These are phyloP conservation scores for Phialemonium atrogriseum DNA, from an alignment of 2,329 filamentous ascomycete genomes.

Conservation along the genomic window DNA sequence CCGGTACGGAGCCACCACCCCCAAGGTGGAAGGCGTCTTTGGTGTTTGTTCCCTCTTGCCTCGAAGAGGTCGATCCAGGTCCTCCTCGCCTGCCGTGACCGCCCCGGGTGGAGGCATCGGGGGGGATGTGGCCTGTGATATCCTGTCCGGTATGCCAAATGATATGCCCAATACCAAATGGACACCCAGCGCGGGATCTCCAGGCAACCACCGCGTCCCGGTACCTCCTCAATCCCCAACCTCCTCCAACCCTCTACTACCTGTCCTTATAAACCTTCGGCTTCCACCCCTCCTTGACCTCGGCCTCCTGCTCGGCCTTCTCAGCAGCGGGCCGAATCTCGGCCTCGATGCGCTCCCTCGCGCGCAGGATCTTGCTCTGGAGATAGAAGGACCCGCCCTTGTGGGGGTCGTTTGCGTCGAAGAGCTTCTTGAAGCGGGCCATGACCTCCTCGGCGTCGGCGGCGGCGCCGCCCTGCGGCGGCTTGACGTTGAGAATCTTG, in stretches of 20 bases:
- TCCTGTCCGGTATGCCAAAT: too few species aligned
- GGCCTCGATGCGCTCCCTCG: slow-evolving; percentile 83
- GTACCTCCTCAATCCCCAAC: slow-evolving; percentile 2
- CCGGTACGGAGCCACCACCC: slow-evolving; percentile 2
- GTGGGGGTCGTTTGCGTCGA: slow-evolving; percentile 88
- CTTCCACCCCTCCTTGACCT: slow-evolving; percentile 80
- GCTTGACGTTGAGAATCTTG: slow-evolving; percentile 93
- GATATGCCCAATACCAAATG: too few species aligned
- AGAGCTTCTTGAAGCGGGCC: slow-evolving; percentile 86
- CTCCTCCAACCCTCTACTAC: slow-evolving; percentile 26
- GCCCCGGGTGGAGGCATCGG: too few species aligned
- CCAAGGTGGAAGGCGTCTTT: slow-evolving; percentile 1
- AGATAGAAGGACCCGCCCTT: slow-evolving; percentile 97
- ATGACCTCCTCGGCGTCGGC: slow-evolving; percentile 76
- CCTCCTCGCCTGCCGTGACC: too few species aligned
- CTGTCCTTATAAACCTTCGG: slow-evolving; percentile 91
- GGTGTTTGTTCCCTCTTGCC: background rate
- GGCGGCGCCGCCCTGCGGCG: slow-evolving; percentile 67
- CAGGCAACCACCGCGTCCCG: too few species aligned
- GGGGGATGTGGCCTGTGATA: too few species aligned
- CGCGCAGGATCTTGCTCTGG: slow-evolving; percentile 91
- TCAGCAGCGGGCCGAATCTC: slow-evolving; percentile 69
- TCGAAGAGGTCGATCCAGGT: too few species aligned
- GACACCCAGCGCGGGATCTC: too few species aligned
- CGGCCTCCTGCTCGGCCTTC: slow-evolving; percentile 65